These are phyloP conservation scores for Lotmaria passim DNA, from an alignment of 208 protist species.

Conservation along the genomic window DNA sequence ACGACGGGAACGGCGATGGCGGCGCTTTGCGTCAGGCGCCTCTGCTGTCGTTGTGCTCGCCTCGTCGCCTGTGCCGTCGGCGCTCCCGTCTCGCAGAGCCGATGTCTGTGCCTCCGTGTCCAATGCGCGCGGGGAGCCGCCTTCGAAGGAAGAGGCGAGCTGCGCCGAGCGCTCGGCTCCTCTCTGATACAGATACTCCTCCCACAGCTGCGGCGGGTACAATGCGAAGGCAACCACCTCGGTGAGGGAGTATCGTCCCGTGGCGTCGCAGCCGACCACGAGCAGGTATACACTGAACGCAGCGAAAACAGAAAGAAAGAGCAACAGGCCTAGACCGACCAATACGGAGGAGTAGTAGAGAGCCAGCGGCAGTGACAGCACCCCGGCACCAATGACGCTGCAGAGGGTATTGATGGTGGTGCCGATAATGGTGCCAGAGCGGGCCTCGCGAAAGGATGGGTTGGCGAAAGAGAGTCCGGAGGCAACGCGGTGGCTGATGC, in stretches of 20 bases:
- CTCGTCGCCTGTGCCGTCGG: not conserved
- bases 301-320: slow-evolving; percentile 39
- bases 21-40: not conserved
- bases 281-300: slow-evolving; percentile 64
- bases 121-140: not conserved
- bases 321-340: slow-evolving; percentile 44
- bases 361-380: slow-evolving; percentile 71
- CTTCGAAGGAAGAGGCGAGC: not conserved
- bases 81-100: not conserved
- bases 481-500: slow-evolving; percentile 56
- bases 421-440: slow-evolving; percentile 51
- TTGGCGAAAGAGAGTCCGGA: slow-evolving; percentile 54
- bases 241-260: slow-evolving; percentile 61
- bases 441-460: slow-evolving; percentile 22
- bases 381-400: slow-evolving; percentile 78
- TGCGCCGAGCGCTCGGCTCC: not conserved
- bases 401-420: slow-evolving; percentile 72
- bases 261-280: slow-evolving; percentile 54
- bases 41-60: not conserved
- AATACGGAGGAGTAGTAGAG: slow-evolving; percentile 67
- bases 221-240: slow-evolving; percentile 63
- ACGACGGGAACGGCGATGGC: not conserved
- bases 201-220: slow-evolving; percentile 58
- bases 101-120: not conserved
- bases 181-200: slow-evolving; percentile 43